Conservation (phyloP, 2,329 filamentous ascomycete genomes). For the Pestalotiopsis sp. region DNA sequence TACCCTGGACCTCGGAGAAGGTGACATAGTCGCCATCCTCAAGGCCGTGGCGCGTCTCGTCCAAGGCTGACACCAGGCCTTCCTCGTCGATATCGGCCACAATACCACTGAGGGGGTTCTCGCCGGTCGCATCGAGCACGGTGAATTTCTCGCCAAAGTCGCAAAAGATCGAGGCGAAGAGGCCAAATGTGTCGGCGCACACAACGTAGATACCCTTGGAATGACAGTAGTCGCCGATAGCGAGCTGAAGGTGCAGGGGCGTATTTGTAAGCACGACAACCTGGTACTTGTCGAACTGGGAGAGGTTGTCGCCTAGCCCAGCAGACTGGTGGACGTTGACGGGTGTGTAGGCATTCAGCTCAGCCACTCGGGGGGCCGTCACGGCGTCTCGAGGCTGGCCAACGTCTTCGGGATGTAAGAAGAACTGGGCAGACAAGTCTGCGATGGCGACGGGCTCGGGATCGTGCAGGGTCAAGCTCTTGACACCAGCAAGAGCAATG, state of each 20-base stretch:
- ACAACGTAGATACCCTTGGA: constrained; percentile 90
- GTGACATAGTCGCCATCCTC: constrained; percentile 97
- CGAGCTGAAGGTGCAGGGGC: constrained; percentile 76
- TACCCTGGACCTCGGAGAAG: constrained; percentile 89
- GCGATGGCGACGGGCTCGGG: constrained; percentile 80
- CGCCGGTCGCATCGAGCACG: constrained; percentile 85
- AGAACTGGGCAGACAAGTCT: constrained; percentile 97
- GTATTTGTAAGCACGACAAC: constrained; percentile 89
- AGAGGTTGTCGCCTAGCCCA: constrained; percentile 72
- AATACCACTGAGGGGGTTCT: constrained; percentile 85
- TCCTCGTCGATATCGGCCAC: constrained; percentile 88
- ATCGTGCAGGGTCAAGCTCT: constrained; percentile 92
- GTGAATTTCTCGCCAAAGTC: constrained; percentile 96
- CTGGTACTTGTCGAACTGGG: constrained; percentile 87
- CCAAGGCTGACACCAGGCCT: constrained; percentile 87
- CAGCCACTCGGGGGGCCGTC: constrained; percentile 85
- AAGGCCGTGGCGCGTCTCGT: constrained; percentile 92
- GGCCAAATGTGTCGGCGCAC: constrained; percentile 84
- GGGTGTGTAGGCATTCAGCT: constrained; percentile 95
- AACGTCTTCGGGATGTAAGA: constrained; percentile 84
- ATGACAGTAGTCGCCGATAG: constrained; percentile 91
- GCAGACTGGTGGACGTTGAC: constrained; percentile 72
- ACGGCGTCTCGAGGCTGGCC: constrained; percentile 88
- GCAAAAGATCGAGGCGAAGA: constrained; percentile 95
- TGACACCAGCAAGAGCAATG: constrained; percentile 95